phyloP scores from a whole-genome alignment of 1,284 basidiomycete genomes.

The Irpex sp. region DNA sequence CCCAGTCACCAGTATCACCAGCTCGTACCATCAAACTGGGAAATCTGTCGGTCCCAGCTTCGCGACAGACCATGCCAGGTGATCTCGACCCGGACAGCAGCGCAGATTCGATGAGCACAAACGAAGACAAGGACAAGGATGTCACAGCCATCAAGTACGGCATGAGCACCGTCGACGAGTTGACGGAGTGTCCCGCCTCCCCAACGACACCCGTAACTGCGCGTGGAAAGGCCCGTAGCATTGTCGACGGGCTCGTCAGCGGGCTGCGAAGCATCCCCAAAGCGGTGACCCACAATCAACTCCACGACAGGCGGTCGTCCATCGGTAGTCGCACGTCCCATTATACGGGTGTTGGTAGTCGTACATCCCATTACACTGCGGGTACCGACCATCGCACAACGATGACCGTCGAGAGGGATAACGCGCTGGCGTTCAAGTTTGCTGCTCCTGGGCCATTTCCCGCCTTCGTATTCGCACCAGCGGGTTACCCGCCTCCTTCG shows the following conservation, averaged over 20 bases:
- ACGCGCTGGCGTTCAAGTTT: constrained; percentile 1
- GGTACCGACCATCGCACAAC: constrained; percentile 1
- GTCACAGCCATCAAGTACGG: not conserved
- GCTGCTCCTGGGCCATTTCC: constrained; percentile 1
- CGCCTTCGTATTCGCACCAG: constrained; percentile 9
- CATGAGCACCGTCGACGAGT: constrained; percentile 12
- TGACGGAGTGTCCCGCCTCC: constrained; percentile 7
- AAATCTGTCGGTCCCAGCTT: not conserved
- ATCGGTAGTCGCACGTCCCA: constrained; percentile 3
- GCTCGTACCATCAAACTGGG: constrained; percentile 8
- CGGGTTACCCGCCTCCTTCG: not conserved
- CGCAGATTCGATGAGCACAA: constrained; percentile 4
- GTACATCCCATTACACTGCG: too few species aligned
- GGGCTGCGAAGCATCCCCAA: constrained; percentile 15
- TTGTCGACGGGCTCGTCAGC: constrained; percentile 14
- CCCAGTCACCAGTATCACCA: constrained; percentile 7
- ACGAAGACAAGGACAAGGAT: constrained; percentile 4
- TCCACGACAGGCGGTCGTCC: constrained; percentile 10
- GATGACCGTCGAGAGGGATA: not conserved
- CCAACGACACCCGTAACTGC: constrained; percentile 1
- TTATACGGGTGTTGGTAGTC: not conserved
- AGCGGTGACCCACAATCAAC: constrained; percentile 15
- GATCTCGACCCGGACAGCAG: constrained; percentile 4
- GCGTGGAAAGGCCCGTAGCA: constrained; percentile 12
- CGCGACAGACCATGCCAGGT: not conserved